These are phyloP conservation scores for Przewalskia tangutica DNA, from an alignment of 257 asterid species.

Conservation along the genomic window DNA sequence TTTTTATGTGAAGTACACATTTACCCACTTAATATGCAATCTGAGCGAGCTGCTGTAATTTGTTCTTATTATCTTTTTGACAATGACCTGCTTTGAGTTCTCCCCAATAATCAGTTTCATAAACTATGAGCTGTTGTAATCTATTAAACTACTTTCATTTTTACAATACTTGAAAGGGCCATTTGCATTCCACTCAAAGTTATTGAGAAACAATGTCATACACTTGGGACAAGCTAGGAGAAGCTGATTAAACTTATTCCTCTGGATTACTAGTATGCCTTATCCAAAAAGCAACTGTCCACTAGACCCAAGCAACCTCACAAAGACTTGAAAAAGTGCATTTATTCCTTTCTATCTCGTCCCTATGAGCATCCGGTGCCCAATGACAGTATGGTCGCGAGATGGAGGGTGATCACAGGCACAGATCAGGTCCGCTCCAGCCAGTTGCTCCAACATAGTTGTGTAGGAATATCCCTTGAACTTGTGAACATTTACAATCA, in stretches of 20 bases:
- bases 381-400: not conserved
- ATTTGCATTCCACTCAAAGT: not conserved
- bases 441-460: not conserved
- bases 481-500: not conserved
- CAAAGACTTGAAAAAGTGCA: not conserved
- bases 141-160: not conserved
- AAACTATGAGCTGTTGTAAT: not conserved
- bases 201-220: not conserved
- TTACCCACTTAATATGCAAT: not conserved
- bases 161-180: not conserved
- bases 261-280: not conserved
- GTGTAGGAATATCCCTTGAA: not conserved
- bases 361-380: not conserved
- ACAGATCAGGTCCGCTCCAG: not conserved
- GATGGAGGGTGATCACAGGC: not conserved
- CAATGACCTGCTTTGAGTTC: not conserved
- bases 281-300: not conserved
- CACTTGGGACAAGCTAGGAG: not conserved
- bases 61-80: not conserved
- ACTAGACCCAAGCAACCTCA: not conserved
- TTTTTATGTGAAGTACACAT: not conserved
- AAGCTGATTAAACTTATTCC: not conserved
- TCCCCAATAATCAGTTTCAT: no score
- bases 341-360: not conserved
- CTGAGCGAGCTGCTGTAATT: not conserved